Base-by-base conservation (phyloP, 208 protist genomes). In the Phytomonas serpens region DNA sequence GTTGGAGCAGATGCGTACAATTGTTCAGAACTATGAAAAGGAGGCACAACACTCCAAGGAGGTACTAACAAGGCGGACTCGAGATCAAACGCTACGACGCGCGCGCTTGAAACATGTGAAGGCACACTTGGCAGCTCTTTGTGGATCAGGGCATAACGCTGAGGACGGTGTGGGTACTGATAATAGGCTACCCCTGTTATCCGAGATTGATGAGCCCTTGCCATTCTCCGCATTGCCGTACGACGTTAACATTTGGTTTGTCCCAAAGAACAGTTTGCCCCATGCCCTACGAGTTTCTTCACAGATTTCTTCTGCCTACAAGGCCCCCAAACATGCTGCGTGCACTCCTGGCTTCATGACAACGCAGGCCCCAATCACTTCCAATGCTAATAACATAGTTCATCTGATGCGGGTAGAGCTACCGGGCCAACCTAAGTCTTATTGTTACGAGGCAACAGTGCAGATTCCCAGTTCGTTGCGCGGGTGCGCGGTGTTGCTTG, bases 41-140 rank as follows among this genome's bases (percentile, higher is more conserved):
- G 77, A 71, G 11, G 62, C 83, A 14, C 7, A 51, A 1, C 33
- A 34, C 47, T 80, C 82, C 9, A 72, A 68, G 37, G 75, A 82
- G 19, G 81, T 86, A 29, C 64, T 91, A 64, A 72, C 81, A 68
- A 62, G 72, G 52, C 79, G 81, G 2, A 74, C 83, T 68, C 83
- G 86, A 27, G 83, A 86, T 16, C 74, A 79, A 67, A 74, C 79
- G 29, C 76, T 89, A 42, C 86, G 82, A 3, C 69, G 63, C 4
- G 85, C 77, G 23, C 85, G 82, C 4, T 61, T 79, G 52, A 61
- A 40, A 3, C 69, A 76, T 42, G 63, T 85, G 34, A 64, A 57
- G 36, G 72, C 27, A n/a, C 81, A 88, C 68, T 69, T 89, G 52
- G 37, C 67, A 0, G 27, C 30, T 5, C 57, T 87, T 57, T 57